These are phyloP conservation scores for Sporothrix mexicana DNA, from an alignment of 2,329 filamentous ascomycete species.

Conservation along the genomic window DNA sequence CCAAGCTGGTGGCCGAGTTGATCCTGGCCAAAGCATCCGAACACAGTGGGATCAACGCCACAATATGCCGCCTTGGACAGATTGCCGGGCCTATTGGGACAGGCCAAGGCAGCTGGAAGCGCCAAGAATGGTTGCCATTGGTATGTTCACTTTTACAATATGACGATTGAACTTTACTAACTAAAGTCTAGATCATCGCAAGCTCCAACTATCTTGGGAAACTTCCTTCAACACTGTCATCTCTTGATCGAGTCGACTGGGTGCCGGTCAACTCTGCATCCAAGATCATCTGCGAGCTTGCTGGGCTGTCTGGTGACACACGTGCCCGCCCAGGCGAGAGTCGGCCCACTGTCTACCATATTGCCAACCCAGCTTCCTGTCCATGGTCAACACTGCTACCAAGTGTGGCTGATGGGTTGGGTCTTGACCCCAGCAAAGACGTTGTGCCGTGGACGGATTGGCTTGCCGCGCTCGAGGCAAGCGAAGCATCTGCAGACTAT, in stretches of 20 bases:
- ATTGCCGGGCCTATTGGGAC: neutral
- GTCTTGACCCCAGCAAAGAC: neutral
- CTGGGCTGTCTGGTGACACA: neutral
- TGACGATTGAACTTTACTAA: neutral
- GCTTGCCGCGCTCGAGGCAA: neutral
- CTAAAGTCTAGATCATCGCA: neutral
- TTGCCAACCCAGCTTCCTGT: neutral
- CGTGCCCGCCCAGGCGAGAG: neutral
- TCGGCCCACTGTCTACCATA: neutral
- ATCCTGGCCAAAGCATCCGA: neutral
- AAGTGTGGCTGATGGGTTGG: neutral
- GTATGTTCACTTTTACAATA: neutral
- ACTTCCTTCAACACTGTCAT: neutral
- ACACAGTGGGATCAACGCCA: neutral
- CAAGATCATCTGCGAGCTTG: conserved; percentile 4
- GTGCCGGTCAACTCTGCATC: neutral
- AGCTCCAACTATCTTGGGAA: neutral
- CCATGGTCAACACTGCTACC: neutral
- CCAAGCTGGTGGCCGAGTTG: neutral
- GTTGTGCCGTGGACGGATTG: neutral
- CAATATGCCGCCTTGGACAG: neutral
- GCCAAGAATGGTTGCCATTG: neutral
- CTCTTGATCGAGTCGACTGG: neutral
- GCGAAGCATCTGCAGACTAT: neutral
- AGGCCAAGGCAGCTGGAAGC: neutral